A percentile compares a stretch with the other conserved stretches of the same genome.
Conservation (phyloP, 78 protist genomes). For the Guillardia theta region DNA sequence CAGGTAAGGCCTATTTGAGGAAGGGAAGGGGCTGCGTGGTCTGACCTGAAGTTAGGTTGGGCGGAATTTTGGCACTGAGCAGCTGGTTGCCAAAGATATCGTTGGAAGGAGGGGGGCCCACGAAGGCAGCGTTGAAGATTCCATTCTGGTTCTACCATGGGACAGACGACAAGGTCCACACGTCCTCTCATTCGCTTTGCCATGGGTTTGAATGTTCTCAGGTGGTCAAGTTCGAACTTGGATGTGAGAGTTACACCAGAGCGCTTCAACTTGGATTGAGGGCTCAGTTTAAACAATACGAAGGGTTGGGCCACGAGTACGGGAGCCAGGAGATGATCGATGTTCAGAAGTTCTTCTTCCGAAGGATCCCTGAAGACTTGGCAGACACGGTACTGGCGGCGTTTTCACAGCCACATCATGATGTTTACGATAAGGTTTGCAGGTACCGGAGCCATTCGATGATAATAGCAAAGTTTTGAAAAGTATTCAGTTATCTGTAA, state of each 20-base stretch:
- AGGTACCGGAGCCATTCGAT: too few species aligned
- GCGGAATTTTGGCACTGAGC: background rate
- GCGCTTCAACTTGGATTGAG: background rate
- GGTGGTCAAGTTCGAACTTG: background rate
- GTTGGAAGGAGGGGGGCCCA: background rate
- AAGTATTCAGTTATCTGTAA: too few species aligned
- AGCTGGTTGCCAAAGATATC: background rate
- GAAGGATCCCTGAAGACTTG: background rate
- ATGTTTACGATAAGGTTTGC: too few species aligned
- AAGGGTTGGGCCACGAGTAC: background rate
- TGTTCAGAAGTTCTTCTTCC: background rate
- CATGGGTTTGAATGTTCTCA: background rate
- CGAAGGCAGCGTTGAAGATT: background rate
- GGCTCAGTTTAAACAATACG: background rate
- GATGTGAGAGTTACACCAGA: background rate
- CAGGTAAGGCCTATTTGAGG: too few species aligned
- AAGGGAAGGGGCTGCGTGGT: too few species aligned
- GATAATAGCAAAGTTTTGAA: too few species aligned
- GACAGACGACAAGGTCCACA: background rate
- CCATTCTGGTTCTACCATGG: conserved; percentile 9
- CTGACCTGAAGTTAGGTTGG: too few species aligned
- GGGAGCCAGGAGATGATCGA: conserved; percentile 9
- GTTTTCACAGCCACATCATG: too few species aligned
- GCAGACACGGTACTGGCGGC: too few species aligned
- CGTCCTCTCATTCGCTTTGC: background rate